phyloP scores from a whole-genome alignment of 805 yeast genomes.

The Ogataea ganodermae region DNA sequence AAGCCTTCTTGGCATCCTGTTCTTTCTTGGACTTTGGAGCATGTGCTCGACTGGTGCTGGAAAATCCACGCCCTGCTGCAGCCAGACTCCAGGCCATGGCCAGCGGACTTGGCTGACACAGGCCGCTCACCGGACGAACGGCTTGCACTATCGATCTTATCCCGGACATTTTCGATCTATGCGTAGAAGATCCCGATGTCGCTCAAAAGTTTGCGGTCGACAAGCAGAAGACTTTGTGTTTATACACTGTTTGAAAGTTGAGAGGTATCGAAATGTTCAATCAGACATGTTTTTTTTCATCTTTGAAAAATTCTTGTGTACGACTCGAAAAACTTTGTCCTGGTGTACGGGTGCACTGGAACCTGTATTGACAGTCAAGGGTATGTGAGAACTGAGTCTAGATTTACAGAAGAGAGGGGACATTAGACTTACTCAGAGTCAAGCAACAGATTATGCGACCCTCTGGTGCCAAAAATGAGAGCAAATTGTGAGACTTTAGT shows the following conservation, averaged over 20 bases:
- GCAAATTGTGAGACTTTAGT: too few species aligned
- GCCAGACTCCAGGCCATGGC: constrained; percentile 1
- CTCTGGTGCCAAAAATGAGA: too few species aligned
- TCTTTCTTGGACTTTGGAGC: constrained; percentile 33
- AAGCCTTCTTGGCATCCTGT: constrained; percentile 27
- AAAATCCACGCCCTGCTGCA: constrained; percentile 5
- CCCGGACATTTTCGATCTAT: neutral
- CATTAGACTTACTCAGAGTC: too few species aligned
- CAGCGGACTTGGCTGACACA: neutral
- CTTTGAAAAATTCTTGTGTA: neutral
- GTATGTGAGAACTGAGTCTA: too few species aligned
- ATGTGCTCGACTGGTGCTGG: constrained; percentile 3
- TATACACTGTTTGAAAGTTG: neutral
- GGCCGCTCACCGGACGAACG: neutral
- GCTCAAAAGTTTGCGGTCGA: too few species aligned
- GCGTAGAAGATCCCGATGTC: neutral
- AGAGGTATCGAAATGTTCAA: neutral
- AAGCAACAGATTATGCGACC: too few species aligned
- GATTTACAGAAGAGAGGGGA: too few species aligned
- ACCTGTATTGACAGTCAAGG: too few species aligned
- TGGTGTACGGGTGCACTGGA: too few species aligned
- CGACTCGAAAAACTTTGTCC: too few species aligned
- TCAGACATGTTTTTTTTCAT: neutral
- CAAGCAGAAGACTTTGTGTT: neutral
- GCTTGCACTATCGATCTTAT: constrained; percentile 6